Base-by-base conservation (phyloP, 2,329 filamentous ascomycete genomes). In the Cladophialophora exuberans region DNA sequence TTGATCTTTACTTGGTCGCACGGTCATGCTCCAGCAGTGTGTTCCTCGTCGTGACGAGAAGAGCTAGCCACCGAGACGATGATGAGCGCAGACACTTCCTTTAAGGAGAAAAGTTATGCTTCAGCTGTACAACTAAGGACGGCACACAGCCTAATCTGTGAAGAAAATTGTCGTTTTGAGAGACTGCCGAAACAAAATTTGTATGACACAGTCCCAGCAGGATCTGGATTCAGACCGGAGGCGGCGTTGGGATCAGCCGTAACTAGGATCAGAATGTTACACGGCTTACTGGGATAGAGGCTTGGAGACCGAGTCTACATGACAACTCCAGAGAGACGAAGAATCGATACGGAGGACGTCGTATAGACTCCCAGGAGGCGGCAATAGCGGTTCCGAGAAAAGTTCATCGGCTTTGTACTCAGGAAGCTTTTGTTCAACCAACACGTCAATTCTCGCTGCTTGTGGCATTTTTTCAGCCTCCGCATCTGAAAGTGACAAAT, bases 221-320 rank as follows among this genome's bases (percentile, higher is more conserved):
- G 45, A 59, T 59, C 56, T 55, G 56, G 52, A 52, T 55, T 50
- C 50, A 36, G 52, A 52, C 51, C 43, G 22, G 35, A 30, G 26
- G 11, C 43, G 47, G 53, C 22, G 41, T 49, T 52, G 26, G 33
- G 20, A 20, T 31, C 33, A 48, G 22, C 23, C 44, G 20, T 17
- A 30, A 20, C 18, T n/a, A 42, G 35, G 39, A 48, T 35, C 23
- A 17, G 31, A 33, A 35, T 47, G 56, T 56, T 55, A 56, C 56
- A 59, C 56, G 41, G 26, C 44, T 33, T 9, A 23, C 25, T 50
- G 55, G 46, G 38, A 31, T 39, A 46, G 49, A 47, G 28, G 31
- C 41, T 46, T 25, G 9, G 30, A n/a, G n/a, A n/a, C n/a, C n/a
- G n/a, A 46, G 41, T 38, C 26, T 33, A 28, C 46, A 41, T 38